Conservation (phyloP, 805 yeast species). For the Cyberlindnera suaveolens region DNA sequence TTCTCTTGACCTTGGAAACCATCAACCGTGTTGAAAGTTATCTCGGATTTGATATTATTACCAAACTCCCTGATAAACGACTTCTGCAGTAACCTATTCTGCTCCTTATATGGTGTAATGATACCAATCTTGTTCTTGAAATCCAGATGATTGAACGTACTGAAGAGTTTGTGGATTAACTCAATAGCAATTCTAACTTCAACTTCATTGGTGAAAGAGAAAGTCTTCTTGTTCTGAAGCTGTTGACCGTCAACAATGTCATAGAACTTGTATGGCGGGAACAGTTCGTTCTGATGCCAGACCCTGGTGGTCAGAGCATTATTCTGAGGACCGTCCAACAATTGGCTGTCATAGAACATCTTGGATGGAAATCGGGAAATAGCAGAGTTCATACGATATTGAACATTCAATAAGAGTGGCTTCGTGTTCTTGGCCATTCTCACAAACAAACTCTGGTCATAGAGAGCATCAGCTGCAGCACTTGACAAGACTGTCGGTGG, state of each 20-base stretch:
- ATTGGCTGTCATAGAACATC: slow-evolving; percentile 68
- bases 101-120: slow-evolving; percentile 93
- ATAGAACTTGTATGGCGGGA: slow-evolving; percentile 76
- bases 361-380: slow-evolving; percentile 82
- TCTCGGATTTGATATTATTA: slow-evolving; percentile 47
- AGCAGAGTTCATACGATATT: slow-evolving; percentile 96
- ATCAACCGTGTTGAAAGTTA: slow-evolving; percentile 93
- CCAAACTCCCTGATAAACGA: slow-evolving; percentile 61
- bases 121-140: slow-evolving; percentile 78
- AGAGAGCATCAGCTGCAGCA: slow-evolving; percentile 70
- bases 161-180: slow-evolving; percentile 48
- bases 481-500: slow-evolving; percentile 96
- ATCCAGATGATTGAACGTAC: slow-evolving; percentile 36
- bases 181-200: slow-evolving; percentile 77
- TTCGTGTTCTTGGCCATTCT: slow-evolving; percentile 72
- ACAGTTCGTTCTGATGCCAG: slow-evolving; percentile 61
- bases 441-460: slow-evolving; percentile 90
- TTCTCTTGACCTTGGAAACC: slow-evolving; percentile 99
- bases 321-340: slow-evolving; percentile 80
- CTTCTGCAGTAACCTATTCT: slow-evolving; percentile 52
- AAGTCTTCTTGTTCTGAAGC: slow-evolving; percentile 52
- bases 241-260: slow-evolving; percentile 63
- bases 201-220: slow-evolving; percentile 61
- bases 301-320: slow-evolving; percentile 48
- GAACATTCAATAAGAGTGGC: slow-evolving; percentile 74